A percentile compares a stretch with the other conserved stretches of the same genome.
These are phyloP conservation scores for Xylaria sp. DNA, from an alignment of 2,329 filamentous ascomycete species.

Conservation along the genomic window DNA sequence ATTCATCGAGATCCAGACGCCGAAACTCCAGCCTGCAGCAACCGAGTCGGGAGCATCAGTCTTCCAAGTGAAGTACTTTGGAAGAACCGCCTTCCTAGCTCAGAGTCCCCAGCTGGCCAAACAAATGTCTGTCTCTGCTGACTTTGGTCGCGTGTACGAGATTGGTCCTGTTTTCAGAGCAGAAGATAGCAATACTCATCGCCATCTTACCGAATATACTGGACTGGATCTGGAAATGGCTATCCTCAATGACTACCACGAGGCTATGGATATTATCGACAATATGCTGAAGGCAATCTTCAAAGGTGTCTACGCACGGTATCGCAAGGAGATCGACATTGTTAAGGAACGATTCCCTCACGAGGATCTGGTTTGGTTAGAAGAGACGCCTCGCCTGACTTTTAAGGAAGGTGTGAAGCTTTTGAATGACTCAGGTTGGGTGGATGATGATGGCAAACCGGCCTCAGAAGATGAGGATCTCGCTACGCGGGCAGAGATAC, in stretches of 20 bases:
- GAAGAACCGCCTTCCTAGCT: constrained; percentile 84
- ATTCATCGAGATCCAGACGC: constrained; percentile 94
- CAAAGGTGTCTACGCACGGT: constrained; percentile 74
- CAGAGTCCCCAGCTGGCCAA: constrained; percentile 94
- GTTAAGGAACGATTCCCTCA: constrained; percentile 88
- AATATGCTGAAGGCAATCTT: constrained; percentile 83
- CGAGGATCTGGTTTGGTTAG: constrained; percentile 86
- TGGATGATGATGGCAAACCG: constrained; percentile 78
- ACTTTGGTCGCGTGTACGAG: constrained; percentile 91
- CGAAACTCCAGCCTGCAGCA: constrained; percentile 88
- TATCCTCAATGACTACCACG: constrained; percentile 88
- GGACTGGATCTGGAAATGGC: constrained; percentile 94
- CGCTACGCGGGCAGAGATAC: constrained; percentile 86
- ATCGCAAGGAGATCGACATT: constrained; percentile 76
- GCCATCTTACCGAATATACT: constrained; percentile 94
- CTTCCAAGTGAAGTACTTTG: constrained; percentile 93
- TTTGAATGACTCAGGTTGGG: constrained; percentile 81
- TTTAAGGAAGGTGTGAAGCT: constrained; percentile 84
- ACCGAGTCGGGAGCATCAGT: constrained; percentile 93
- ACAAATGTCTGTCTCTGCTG: constrained; percentile 90
- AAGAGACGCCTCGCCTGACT: constrained; percentile 82
- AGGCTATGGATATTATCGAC: constrained; percentile 83
- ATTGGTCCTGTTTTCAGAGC: constrained; percentile 91
- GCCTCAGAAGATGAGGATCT: constrained; percentile 82
- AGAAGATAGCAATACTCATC: constrained; percentile 94